phyloP scores from a whole-genome alignment of 1,284 basidiomycete genomes.

The Tilletiaria anomala region DNA sequence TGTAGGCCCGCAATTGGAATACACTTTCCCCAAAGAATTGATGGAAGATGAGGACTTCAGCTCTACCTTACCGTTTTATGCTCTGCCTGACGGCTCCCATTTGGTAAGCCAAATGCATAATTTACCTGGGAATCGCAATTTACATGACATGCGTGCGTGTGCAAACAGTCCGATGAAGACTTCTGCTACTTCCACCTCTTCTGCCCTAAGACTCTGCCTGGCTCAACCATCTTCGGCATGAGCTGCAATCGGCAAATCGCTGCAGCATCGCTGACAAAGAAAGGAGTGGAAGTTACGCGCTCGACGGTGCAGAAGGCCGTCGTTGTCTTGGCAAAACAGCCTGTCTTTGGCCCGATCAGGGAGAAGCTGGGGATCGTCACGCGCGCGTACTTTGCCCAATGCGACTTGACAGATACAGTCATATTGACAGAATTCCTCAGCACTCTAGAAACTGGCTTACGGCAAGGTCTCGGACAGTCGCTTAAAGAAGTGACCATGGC shows the following conservation, averaged over 20 bases:
- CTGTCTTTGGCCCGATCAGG: constrained; percentile 44
- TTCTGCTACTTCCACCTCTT: constrained; percentile 87
- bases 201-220: constrained; percentile 10
- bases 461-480: constrained; percentile 14
- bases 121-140: too few relatives aligned
- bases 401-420: constrained; percentile 29
- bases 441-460: constrained; percentile 30
- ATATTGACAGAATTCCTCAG: constrained; percentile 38
- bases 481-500: not conserved
- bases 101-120: constrained; percentile 46
- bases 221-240: constrained; percentile 20
- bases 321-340: constrained; percentile 62
- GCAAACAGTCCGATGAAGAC: constrained; percentile 66
- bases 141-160: too few relatives aligned
- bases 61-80: constrained; percentile 72
- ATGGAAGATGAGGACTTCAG: constrained; percentile 28
- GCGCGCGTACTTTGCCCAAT: constrained; percentile 35
- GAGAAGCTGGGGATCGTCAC: constrained; percentile 96
- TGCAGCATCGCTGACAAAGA: constrained; percentile 62
- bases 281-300: constrained; percentile 74
- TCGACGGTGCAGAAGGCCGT: constrained; percentile 96
- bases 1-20: constrained; percentile 36
- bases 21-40: constrained; percentile 22
- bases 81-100: constrained; percentile 91
- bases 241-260: constrained; percentile 79